A percentile compares a stretch with the other conserved stretches of the same genome.
These are phyloP conservation scores for Croton setiger DNA, from an alignment of 441 rosid genomes.

Conservation along the genomic window DNA sequence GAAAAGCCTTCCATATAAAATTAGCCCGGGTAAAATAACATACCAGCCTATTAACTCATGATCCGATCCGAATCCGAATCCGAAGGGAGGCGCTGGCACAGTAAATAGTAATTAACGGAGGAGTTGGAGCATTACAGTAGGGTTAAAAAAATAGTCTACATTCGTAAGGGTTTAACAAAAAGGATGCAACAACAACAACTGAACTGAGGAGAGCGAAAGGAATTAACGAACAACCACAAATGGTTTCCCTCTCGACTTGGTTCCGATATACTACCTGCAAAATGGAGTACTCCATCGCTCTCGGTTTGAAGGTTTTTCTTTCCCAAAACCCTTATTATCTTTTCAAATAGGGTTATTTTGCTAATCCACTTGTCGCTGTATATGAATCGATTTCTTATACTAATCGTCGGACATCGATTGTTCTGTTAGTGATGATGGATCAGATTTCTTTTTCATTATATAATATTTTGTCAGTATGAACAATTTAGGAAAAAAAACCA, in stretches of 20 bases:
- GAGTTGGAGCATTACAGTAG: too few relatives aligned
- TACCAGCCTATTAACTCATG: too few relatives aligned
- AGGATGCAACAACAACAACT: background rate
- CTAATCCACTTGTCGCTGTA: background rate
- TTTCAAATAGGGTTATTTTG: background rate
- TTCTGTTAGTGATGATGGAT: too few relatives aligned
- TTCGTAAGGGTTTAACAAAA: background rate
- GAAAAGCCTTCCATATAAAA: too few relatives aligned
- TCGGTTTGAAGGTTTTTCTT: conserved; percentile 57
- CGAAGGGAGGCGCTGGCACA: too few relatives aligned
- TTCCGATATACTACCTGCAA: conserved; percentile 60
- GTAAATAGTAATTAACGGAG: too few relatives aligned
- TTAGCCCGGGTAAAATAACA: too few relatives aligned
- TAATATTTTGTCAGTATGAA: background rate
- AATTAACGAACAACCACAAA: conserved; percentile 17
- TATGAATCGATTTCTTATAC: too few relatives aligned
- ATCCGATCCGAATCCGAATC: too few relatives aligned
- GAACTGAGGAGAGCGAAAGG: background rate
- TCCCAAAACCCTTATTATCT: too few relatives aligned
- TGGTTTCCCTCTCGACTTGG: conserved; percentile 83
- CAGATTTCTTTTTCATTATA: background rate
- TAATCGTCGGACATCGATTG: too few relatives aligned
- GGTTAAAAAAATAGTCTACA: background rate
- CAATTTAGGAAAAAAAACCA: background rate
- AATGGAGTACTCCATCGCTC: conserved; percentile 60